A percentile compares a stretch with the other conserved stretches of the same genome.
phyloP scores from a whole-genome alignment of 1,284 basidiomycete species.

The Cutaneotrichosporon daszewskae region DNA sequence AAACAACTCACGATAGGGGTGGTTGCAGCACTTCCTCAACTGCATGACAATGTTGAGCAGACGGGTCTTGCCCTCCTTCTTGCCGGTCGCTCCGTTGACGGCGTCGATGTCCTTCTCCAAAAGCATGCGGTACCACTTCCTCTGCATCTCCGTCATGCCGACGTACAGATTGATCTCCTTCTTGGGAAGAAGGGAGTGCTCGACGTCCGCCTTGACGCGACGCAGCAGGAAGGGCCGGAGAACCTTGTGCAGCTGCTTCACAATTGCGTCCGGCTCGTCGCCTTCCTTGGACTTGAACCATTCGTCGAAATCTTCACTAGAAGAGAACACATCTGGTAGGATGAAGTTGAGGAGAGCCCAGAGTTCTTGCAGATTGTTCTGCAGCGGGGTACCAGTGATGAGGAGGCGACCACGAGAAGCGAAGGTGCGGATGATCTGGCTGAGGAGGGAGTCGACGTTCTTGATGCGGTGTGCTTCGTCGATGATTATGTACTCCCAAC shows the following conservation, averaged over 20 bases:
- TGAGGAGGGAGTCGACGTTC: slow-evolving; percentile 94
- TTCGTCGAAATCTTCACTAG: slow-evolving; percentile 70
- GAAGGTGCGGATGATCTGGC: slow-evolving; percentile 91
- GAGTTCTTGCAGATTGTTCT: slow-evolving; percentile 96
- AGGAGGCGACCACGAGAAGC: slow-evolving; percentile 80
- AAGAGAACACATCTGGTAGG: slow-evolving; percentile 57
- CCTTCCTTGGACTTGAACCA: slow-evolving; percentile 72
- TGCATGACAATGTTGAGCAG: slow-evolving; percentile 99
- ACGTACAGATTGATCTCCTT: slow-evolving; percentile 99
- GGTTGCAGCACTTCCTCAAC: slow-evolving; percentile 59
- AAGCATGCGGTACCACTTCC: slow-evolving; percentile 94
- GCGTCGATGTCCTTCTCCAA: slow-evolving; percentile 99
- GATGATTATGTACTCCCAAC: slow-evolving; percentile 97
- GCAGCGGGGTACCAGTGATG: slow-evolving; percentile 95
- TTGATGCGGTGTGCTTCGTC: slow-evolving; percentile 99
- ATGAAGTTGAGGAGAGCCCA: slow-evolving; percentile 96
- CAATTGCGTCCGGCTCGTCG: slow-evolving; percentile 74
- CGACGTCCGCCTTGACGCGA: slow-evolving; percentile 94
- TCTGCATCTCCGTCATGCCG: slow-evolving; percentile 95
- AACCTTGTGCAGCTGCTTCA: slow-evolving; percentile 97
- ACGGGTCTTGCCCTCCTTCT: slow-evolving; percentile 97
- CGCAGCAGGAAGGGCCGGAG: slow-evolving; percentile 89
- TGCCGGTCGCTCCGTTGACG: slow-evolving; percentile 90
- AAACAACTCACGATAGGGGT: slow-evolving; percentile 51
- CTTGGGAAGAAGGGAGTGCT: slow-evolving; percentile 93